Evolutionary conservation across 148 eudicot genomes (phyloP), one percentile per base, ranked within the genome.

Genomic region (Suaeda aralocaspica): DNA sequence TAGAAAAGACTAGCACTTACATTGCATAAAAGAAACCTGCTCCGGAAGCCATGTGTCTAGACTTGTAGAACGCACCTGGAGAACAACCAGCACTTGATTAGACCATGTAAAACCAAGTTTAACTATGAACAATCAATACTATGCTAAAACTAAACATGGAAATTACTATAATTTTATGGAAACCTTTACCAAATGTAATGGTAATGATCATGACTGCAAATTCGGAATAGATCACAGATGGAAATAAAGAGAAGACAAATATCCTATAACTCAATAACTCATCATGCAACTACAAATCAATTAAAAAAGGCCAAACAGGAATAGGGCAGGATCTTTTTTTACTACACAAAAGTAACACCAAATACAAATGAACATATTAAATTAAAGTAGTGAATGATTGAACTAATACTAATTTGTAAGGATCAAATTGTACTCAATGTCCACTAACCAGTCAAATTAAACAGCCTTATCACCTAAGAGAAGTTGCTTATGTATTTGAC

Each of bases 31-130:
- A 58, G 86, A 78, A 72, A 88, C 78, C 72, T 86, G 90, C 70
- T 88, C 93, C 4, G 93, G 93, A 49, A 88, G 86, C 93, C 93
- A 88, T 59, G 85, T 86, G 72, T 88, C 93, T 49, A 88, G 74
- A 24, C 86, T 86, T 50, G 84, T 80, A 42, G 93, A 88, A 72
- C 93, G 82, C 59, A 88, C 93, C 93, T 88, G 82, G 70, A 78
- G 21, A 16, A 67, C 76, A 50, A 78, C 65, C 49, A 74, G 30
- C 24, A 29, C 11, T 60, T 49, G 45, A 58, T 48, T 21, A 45
- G 18, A 42, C 25, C 15, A 7, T 11, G 28, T 41, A 44, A 41
- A 1, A 57, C 28, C 59, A 34, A 68, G 28, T 15, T 36, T 11
- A 13, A 18, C n/a, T n/a, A 44, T 10, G n/a, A 7, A 28, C 49